These are phyloP conservation scores for Paramecium octaurelia DNA, from an alignment of 73 alveolate genomes.

Conservation along the genomic window DNA sequence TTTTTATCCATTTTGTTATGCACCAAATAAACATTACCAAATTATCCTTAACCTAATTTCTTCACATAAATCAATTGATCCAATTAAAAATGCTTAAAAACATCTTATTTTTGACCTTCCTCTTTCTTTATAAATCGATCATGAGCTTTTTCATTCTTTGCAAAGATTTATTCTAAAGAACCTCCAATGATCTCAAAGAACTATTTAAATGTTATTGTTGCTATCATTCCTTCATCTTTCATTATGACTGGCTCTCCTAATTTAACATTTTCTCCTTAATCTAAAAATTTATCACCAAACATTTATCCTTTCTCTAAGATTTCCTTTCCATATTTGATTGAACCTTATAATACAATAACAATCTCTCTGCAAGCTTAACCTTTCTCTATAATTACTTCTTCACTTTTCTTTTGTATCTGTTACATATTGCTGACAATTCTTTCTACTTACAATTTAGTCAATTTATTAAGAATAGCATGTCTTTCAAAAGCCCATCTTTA, in stretches of 20 bases:
- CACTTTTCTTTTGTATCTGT: background rate
- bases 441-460: constrained; percentile 60
- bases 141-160: constrained; percentile 55
- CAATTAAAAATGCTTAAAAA: constrained; percentile 54
- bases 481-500: constrained; percentile 60
- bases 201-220: background rate
- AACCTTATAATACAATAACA: constrained; percentile 45
- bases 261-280: constrained; percentile 4
- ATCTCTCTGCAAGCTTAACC: constrained; percentile 33
- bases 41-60: constrained; percentile 64
- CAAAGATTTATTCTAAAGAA: constrained; percentile 39
- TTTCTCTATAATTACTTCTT: background rate
- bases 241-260: background rate
- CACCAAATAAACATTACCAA: constrained; percentile 67
- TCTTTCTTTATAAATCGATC: constrained; percentile 52
- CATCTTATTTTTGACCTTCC: constrained; percentile 44
- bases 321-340: constrained; percentile 4
- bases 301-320: background rate
- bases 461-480: background rate
- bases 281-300: constrained; percentile 42
- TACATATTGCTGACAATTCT: constrained; percentile 28
- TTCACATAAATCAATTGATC: constrained; percentile 36
- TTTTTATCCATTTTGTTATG: constrained; percentile 53
- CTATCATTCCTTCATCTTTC: constrained; percentile 53
- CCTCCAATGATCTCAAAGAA: constrained; percentile 61